Base-by-base conservation (phyloP, 2,329 filamentous ascomycete species). In the Alternaria panax region DNA sequence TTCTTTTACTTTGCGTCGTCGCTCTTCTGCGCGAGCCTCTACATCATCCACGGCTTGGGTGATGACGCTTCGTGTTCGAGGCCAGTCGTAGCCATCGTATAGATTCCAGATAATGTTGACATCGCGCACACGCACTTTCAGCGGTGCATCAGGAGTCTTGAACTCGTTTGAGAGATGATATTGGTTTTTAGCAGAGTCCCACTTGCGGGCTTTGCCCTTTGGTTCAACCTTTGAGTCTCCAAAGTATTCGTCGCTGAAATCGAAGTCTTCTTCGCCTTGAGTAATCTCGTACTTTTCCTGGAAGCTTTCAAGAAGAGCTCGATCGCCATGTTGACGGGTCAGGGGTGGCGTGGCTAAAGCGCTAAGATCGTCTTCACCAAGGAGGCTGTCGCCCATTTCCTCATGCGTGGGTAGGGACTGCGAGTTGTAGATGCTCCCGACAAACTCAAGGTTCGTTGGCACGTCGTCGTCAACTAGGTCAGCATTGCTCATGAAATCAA, bases 81-180 rank as follows among this genome's bases (percentile, higher is more conserved):
- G 87, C 96, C 96, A 99, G 78, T 99, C 96, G 75, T 97, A 99
- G 1, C 95, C 95, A 80, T 99, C 95, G 77, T 95, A 97, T 1
- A 99, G 82, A 72, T 99, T 96, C 95, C 95, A 99, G 60, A 98
- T 97, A 51, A 97, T 82, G 74, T 98, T 92, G 6, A 97, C 89
- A 72, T 97, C 92, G 25, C 92, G 89, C 16, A 98, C 85, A 5
- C 88, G 88, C 3, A 97, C 83, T 64, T 88, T 89, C 14, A 99
- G 80, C 6, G 94, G 92, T 62, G 90, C 92, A 53, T 83, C 84
- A 38, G 84, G 83, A 8, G 89, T 81, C 62, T 89, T 87, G 9
- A 81, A 76, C 50, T 86, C 83, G 42, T 90, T 88, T 1, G 87
- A 84, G 41, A 84, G 82, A 54, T 90, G 89, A 68, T 95, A 95